Conservation (phyloP, 163 green algal species). For the Picocystis sp. region DNA sequence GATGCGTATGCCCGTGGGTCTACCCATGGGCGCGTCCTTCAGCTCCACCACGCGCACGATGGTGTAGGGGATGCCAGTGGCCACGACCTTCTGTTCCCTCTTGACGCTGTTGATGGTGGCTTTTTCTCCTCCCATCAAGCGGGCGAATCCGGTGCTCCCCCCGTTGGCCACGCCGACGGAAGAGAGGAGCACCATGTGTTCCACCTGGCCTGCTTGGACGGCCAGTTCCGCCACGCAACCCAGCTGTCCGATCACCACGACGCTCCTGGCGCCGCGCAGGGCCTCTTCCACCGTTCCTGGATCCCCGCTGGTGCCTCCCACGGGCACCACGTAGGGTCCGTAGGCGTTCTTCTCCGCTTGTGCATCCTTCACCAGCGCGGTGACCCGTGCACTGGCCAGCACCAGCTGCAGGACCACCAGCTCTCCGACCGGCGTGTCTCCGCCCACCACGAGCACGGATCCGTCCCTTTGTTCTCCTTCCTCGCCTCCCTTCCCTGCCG, state of each 20-base stretch:
- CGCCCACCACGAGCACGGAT: too few relatives aligned
- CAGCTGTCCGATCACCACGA: slow-evolving; percentile 14
- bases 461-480: too few relatives aligned
- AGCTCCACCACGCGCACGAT: slow-evolving; percentile 16
- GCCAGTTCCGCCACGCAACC: slow-evolving; percentile 8
- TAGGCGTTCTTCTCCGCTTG: slow-evolving; percentile 11
- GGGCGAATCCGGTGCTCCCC: too few relatives aligned
- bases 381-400: slow-evolving; percentile 5
- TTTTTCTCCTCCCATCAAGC: too few relatives aligned
- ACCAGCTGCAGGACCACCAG: slow-evolving; percentile 13
- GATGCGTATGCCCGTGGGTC: background rate
- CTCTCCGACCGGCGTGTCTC: background rate
- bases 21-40: slow-evolving; percentile 10
- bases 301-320: slow-evolving; percentile 7
- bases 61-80: slow-evolving; percentile 9
- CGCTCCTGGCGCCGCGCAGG: slow-evolving; percentile 2
- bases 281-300: slow-evolving; percentile 6
- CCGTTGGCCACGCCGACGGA: background rate
- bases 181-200: slow-evolving; percentile 15
- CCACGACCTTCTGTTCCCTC: background rate
- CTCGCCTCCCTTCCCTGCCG: too few relatives aligned
- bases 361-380: slow-evolving; percentile 11
- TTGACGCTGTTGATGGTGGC: background rate
- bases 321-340: slow-evolving; percentile 13
- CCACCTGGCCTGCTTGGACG: slow-evolving; percentile 3